Base-by-base conservation (phyloP, 78 protist species). In the Bigelowiella natans region DNA sequence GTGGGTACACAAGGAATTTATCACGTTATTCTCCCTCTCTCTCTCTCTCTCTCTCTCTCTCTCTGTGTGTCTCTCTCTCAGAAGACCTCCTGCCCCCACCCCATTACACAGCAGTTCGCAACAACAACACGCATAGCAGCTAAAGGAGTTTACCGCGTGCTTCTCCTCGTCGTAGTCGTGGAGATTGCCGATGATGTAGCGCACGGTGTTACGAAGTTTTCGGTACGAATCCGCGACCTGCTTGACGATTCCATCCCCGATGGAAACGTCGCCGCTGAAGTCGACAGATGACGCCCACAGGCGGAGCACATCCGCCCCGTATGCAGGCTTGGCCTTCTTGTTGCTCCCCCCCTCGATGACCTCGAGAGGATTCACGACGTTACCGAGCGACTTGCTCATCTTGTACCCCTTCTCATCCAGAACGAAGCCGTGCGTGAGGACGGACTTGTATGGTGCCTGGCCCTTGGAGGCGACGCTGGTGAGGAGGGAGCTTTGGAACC, bases 401-500 rank as follows among this genome's bases (percentile, higher is more conserved):
- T 37, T 37, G 36, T n/a, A 51, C 11, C 91, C 93, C 36, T 87
- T 34, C 87, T 93, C 95, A 82, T 95, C 97, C 30, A 96, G 93
- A 1, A 89, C 92, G 40, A 93, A 95, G 31, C 98, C 98, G 85
- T 96, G 98, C 0, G 97, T 95, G 0, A 96, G 92, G 0, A 96
- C 91, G 0, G 93, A 86, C 37, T 40, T 88, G 93, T 88, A 96
- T 1, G 98, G 98, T 36, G 94, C 91, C 30, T 26, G 37, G 1
- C 90, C 93, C 83, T 64, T 31, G 0, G 88, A 2, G n/a, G n/a
- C n/a, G n/a, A n/a, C n/a, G n/a, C n/a, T n/a, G n/a, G n/a, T n/a
- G n/a, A n/a, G n/a, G 1, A 96, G 90, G 0, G 95, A 90, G 7
- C 95, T 92, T 91, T 97, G 98, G 95, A 97, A 97, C 98, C 98